These are phyloP conservation scores for Primulina tabacum DNA, from an alignment of 257 asterid species.

Conservation along the genomic window DNA sequence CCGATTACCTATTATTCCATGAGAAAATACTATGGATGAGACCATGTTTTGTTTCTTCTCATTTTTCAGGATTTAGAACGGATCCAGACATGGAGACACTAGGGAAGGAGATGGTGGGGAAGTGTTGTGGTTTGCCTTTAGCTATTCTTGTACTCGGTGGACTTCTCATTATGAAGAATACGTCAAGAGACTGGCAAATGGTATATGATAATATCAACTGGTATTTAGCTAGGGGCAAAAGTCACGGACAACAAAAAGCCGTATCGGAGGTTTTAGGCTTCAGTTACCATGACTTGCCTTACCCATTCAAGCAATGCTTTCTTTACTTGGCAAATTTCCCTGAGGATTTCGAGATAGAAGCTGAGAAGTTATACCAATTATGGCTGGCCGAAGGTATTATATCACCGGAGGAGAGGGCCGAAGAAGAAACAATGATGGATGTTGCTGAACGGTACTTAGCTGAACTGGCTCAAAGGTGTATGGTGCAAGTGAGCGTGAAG, in stretches of 20 bases:
- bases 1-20: no score
- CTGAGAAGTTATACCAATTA: slow-evolving; percentile 38
- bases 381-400: slow-evolving; percentile 42
- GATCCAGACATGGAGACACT: slow-evolving; percentile 29
- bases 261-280: slow-evolving; percentile 32
- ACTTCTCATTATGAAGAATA: slow-evolving; percentile 26
- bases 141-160: slow-evolving; percentile 40
- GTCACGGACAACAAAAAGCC: slow-evolving; percentile 28
- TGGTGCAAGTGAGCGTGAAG: slow-evolving; percentile 39
- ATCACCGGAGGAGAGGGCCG: slow-evolving; percentile 28
- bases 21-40: background rate
- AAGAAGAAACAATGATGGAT: slow-evolving; percentile 43
- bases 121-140: slow-evolving; percentile 38
- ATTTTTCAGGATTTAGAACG: slow-evolving; percentile 22
- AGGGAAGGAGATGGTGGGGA: slow-evolving; percentile 36
- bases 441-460: slow-evolving; percentile 38
- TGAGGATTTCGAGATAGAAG: slow-evolving; percentile 40
- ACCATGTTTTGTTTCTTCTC: background rate
- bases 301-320: slow-evolving; percentile 38
- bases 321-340: slow-evolving; percentile 40
- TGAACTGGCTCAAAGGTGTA: slow-evolving; percentile 38
- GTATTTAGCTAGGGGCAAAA: slow-evolving; percentile 33
- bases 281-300: slow-evolving; percentile 37
- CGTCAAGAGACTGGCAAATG: slow-evolving; percentile 30
- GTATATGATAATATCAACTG: slow-evolving; percentile 31